Evolutionary conservation across 495 filamentous ascomycete species (phyloP).

Genomic region (Aspergillus egyptiacus): DNA sequence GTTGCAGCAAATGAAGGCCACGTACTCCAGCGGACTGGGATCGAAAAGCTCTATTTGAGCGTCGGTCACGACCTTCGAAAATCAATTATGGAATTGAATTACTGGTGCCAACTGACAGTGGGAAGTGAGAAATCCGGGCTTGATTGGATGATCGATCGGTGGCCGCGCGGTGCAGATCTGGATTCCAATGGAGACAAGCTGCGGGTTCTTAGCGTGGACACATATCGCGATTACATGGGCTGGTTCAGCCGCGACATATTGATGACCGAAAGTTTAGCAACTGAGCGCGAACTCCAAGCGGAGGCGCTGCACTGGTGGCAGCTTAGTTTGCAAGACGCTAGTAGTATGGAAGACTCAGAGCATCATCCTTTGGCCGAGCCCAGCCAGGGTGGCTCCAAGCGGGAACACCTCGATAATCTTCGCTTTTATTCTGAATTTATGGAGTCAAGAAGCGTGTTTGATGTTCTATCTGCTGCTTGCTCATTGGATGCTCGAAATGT

Average conservation of each 20-base stretch:
- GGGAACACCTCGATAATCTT: constrained; percentile 26
- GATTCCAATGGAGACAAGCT: constrained; percentile 59
- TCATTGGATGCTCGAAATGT: constrained; percentile 27
- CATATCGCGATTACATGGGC: constrained; percentile 74
- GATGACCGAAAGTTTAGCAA: constrained; percentile 16
- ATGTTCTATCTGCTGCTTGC: constrained; percentile 30
- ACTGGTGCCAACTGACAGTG: constrained; percentile 94
- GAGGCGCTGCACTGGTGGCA: constrained; percentile 38
- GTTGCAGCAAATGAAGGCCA: constrained; percentile 91
- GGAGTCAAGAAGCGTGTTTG: constrained; percentile 35
- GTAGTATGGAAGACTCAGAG: constrained; percentile 19
- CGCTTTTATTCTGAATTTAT: constrained; percentile 24
- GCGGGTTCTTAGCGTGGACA: constrained; percentile 77
- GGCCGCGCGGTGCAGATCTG: constrained; percentile 62
- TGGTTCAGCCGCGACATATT: constrained; percentile 57
- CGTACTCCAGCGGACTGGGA: constrained; percentile 59
- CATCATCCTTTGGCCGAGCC: not conserved
- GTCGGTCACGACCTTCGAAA: constrained; percentile 68
- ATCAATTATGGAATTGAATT: constrained; percentile 80
- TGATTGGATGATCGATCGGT: constrained; percentile 78
- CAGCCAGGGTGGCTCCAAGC: constrained; percentile 14
- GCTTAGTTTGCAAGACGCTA: constrained; percentile 33
- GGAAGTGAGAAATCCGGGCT: constrained; percentile 84
- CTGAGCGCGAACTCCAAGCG: constrained; percentile 26
- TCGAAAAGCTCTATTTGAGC: constrained; percentile 62